Conservation (phyloP, 2,329 filamentous ascomycete genomes). For the Fusarium nurragi region DNA sequence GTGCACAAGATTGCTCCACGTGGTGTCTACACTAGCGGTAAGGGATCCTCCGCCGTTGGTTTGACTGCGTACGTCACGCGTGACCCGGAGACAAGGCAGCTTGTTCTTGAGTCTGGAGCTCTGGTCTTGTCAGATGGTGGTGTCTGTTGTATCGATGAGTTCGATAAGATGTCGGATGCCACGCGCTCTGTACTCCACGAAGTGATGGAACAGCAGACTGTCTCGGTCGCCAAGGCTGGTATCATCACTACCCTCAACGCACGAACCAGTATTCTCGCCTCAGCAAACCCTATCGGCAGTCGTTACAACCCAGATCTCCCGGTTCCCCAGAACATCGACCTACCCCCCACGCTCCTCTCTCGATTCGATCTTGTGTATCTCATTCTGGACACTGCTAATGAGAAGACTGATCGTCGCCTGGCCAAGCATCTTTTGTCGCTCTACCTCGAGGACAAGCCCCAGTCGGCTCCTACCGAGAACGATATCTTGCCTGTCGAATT, state of each 20-base stretch:
- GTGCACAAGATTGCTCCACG: constrained; percentile 98
- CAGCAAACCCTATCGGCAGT: constrained; percentile 96
- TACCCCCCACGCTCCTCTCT: constrained; percentile 92
- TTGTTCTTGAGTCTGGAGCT: constrained; percentile 82
- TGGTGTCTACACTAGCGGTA: constrained; percentile 82
- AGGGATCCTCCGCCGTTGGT: constrained; percentile 83
- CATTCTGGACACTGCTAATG: constrained; percentile 92
- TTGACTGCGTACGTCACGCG: constrained; percentile 83
- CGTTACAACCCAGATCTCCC: constrained; percentile 97
- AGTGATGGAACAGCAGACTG: constrained; percentile 89
- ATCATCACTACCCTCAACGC: constrained; percentile 98
- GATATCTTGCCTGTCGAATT: constrained; percentile 95
- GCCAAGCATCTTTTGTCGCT: constrained; percentile 94
- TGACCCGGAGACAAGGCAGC: constrained; percentile 81
- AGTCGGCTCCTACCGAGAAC: constrained; percentile 76
- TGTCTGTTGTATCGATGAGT: constrained; percentile 86
- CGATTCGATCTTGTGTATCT: constrained; percentile 98
- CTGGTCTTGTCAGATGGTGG: constrained; percentile 82
- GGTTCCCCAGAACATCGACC: constrained; percentile 97
- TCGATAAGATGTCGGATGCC: constrained; percentile 85
- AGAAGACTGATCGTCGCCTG: constrained; percentile 85
- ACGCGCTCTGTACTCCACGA: constrained; percentile 85
- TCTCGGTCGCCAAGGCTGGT: constrained; percentile 87
- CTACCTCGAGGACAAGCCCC: constrained; percentile 94
- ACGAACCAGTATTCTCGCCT: constrained; percentile 92